Conservation (phyloP, 371 early-diverging fungal species). For the Lichtheimia ramosa region DNA sequence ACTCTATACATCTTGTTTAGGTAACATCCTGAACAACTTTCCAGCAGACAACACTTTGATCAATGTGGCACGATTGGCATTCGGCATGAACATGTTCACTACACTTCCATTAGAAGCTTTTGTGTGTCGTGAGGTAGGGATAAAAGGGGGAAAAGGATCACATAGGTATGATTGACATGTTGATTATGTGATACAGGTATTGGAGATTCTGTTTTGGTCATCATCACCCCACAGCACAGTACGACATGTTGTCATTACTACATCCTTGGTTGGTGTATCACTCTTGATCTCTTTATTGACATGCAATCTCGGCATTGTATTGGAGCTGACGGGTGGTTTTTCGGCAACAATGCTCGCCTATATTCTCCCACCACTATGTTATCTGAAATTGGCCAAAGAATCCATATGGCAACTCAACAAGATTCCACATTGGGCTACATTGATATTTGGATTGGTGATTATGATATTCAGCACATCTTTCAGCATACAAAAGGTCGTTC, state of each 20-base stretch:
- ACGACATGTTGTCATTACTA: slow-evolving; percentile 66
- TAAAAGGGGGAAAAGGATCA: background rate
- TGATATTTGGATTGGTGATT: slow-evolving; percentile 64
- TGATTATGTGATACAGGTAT: slow-evolving; percentile 36
- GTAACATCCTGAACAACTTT: slow-evolving; percentile 82
- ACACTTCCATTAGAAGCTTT: slow-evolving; percentile 77
- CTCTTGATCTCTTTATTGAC: slow-evolving; percentile 64
- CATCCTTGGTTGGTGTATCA: slow-evolving; percentile 52
- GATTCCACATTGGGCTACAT: slow-evolving; percentile 60
- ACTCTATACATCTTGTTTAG: slow-evolving; percentile 19
- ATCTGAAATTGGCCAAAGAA: slow-evolving; percentile 62
- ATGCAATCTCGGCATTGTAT: slow-evolving; percentile 72
- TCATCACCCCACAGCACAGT: slow-evolving; percentile 43
- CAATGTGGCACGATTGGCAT: slow-evolving; percentile 77
- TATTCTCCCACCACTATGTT: slow-evolving; percentile 74
- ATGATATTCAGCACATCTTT: slow-evolving; percentile 69
- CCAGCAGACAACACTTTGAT: slow-evolving; percentile 69
- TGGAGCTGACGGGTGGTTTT: slow-evolving; percentile 79
- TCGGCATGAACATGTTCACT: slow-evolving; percentile 84
- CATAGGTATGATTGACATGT: background rate
- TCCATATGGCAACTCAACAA: slow-evolving; percentile 51
- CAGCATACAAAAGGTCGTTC: slow-evolving; percentile 35
- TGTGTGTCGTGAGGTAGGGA: slow-evolving; percentile 82
- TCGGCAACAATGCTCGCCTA: slow-evolving; percentile 82
- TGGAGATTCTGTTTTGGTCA: slow-evolving; percentile 63